Base-by-base conservation (phyloP, 2,329 filamentous ascomycete species). In the Curvularia sp. region DNA sequence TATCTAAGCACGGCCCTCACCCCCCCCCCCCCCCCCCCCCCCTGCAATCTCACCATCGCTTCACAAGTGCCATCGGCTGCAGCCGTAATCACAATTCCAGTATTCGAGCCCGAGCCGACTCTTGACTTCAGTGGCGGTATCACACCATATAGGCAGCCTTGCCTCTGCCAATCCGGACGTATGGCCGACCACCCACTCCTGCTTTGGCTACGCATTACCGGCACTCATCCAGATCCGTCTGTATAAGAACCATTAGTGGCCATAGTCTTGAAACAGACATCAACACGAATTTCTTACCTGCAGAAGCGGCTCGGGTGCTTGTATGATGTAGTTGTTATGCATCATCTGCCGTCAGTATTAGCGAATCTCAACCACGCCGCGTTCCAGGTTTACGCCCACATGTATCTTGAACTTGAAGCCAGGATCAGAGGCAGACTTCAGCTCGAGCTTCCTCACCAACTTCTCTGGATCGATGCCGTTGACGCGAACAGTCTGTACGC, bases 271-370 rank as follows among this genome's bases (percentile, higher is more conserved):
- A 15, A 5, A 21, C n/a, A 8, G 12, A 27, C 23, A 18, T 19
- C 9, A 8, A 18, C 18, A 36, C 34, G 15, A 3, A 6, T 36
- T 36, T 18, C 50, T 30, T 54, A 58, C 38, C 21, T 1, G 19
- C 21, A 50, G 12, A 27, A 55, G 38, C 12, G 6, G 9, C 43
- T 13, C 48, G 13, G 53, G 36, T 6, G 48, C 57, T 25, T 46
- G 27, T 7, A 60, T 60, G 36, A 38, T 42, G 23, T 57, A 60
- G 13, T 48, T 19, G 19, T 60, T 60, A 41, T 60, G 57, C 30
- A 50, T 53, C 25, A 57, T 60, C 57, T 60, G 49, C 18, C 9
- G 25, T 39, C 27, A n/a, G 15, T 12, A 34, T 57, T 32, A 57
- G 55, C 21, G n/a, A 36, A 38, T 9, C 23, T 21, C 15, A 41